phyloP scores from a whole-genome alignment of 139 green algal species.

The Micromonas pusilla region DNA sequence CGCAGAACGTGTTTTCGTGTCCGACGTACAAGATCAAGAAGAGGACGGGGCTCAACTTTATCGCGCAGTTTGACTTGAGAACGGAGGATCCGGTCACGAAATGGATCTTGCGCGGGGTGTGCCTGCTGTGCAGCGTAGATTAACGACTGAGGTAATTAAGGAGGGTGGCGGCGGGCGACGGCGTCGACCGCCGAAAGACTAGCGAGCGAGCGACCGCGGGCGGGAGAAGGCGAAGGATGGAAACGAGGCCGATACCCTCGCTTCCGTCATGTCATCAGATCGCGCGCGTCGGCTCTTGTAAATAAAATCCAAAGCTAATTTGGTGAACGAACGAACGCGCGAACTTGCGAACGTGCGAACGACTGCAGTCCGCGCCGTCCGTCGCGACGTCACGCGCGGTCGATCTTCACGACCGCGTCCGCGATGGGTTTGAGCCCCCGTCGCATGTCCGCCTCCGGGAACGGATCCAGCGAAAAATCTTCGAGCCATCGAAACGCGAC shows the following conservation, averaged over 20 bases:
- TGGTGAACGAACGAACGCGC: too few relatives aligned
- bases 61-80: slow-evolving; percentile 75
- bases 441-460: neutral
- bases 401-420: neutral
- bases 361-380: too few relatives aligned
- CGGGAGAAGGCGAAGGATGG: too few relatives aligned
- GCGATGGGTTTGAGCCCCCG: neutral
- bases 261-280: too few relatives aligned
- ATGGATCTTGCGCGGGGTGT: slow-evolving; percentile 80
- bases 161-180: too few relatives aligned
- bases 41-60: slow-evolving; percentile 77
- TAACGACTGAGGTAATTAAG: slow-evolving; percentile 40
- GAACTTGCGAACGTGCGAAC: too few relatives aligned
- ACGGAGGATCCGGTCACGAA: slow-evolving; percentile 72
- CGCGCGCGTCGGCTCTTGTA: too few relatives aligned
- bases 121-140: slow-evolving; percentile 76
- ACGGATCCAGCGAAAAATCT: neutral
- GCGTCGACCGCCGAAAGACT: too few relatives aligned
- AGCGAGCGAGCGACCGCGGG: too few relatives aligned
- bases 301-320: too few relatives aligned
- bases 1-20: slow-evolving; percentile 59
- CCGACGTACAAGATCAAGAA: slow-evolving; percentile 76
- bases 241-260: too few relatives aligned
- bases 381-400: too few relatives aligned
- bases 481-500: slow-evolving; percentile 1